Evolutionary conservation across 345 rosid genomes (phyloP), one percentile per base, ranked within the genome.

Genomic region (Populus nigra): DNA sequence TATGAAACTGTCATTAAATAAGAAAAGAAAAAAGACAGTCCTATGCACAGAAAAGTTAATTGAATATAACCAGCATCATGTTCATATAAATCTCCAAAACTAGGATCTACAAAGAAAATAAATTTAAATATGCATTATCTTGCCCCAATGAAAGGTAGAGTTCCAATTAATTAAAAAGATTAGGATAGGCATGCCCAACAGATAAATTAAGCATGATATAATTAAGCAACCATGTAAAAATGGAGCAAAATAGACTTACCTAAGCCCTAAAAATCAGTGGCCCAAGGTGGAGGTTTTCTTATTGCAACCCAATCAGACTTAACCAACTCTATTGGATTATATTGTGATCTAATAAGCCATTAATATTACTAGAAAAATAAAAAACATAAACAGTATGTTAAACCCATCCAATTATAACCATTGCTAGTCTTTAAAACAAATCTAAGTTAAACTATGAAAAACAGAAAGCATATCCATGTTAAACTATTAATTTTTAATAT

Each of bases 261-360:
- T 85, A 96, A 88, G 35, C 99, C 99, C 99, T 97, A 96, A 65
- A 98, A 93, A 87, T 96, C 99, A 85, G 92, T 92, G 74, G 95
- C 87, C 98, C 98, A 96, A 50, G 97, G 90, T 11, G 98, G 97
- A 84, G 97, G 92, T 83, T 93, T 92, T 84, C 99, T 89, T 76
- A 96, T 87, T 73, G 92, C 81, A 79, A 80, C 83, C 99, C 99
- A 96, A 75, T 96, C 98, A 84, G 97, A 91, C 84, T 96, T 96
- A 55, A 71, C 88, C 85, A 92, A 80, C 88, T 96, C 99, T 92
- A 89, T 83, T 63, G 99, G 90, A 79, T 96, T 93, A 87, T 96
- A 93, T 77, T 96, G 98, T 68, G 92, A n/a, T 80, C 91, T 97
- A 88, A 96, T 86, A 35, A 93, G 89, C 98, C 99, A 93, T 77